Conservation (phyloP, 192 early-diverging fungal species). For the Coemansia sp. region DNA sequence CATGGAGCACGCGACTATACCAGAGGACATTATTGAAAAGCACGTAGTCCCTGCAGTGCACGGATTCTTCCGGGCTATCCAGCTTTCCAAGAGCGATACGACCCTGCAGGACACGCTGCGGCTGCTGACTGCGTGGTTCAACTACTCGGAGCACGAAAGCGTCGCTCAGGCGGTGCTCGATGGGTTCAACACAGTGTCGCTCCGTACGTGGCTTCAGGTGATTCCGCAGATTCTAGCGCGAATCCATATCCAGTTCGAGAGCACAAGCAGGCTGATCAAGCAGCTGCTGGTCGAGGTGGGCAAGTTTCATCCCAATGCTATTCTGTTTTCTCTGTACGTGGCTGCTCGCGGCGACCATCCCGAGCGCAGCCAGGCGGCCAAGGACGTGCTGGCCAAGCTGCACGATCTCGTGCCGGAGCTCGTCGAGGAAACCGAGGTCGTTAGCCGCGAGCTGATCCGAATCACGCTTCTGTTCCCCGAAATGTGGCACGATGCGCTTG, state of each 20-base stretch:
- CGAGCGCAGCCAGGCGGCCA: constrained; percentile 65
- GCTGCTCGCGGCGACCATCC: constrained; percentile 87
- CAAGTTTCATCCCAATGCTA: constrained; percentile 91
- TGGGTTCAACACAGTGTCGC: constrained; percentile 80
- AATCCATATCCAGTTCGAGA: constrained; percentile 78
- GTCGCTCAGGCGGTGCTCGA: constrained; percentile 85
- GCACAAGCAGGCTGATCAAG: constrained; percentile 84
- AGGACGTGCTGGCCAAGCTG: constrained; percentile 91
- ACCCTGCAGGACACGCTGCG: constrained; percentile 96
- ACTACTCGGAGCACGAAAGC: constrained; percentile 85
- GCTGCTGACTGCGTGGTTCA: constrained; percentile 93
- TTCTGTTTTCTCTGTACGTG: constrained; percentile 95
- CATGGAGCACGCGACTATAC: constrained; percentile 60
- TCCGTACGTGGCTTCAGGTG: constrained; percentile 97
- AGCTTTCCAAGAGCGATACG: constrained; percentile 76
- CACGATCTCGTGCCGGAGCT: constrained; percentile 73
- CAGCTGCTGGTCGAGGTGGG: constrained; percentile 91
- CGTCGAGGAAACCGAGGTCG: constrained; percentile 87
- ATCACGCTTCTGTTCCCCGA: constrained; percentile 95
- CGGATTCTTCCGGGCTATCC: constrained; percentile 93
- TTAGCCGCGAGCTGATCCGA: constrained; percentile 95
- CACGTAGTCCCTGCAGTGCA: constrained; percentile 80
- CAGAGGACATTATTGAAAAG: constrained; percentile 61
- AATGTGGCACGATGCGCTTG: constrained; percentile 94
- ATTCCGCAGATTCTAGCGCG: constrained; percentile 98